Evolutionary conservation across 345 rosid species (phyloP), one percentile per base, ranked within the genome.

Genomic region (Isatis tinctoria): DNA sequence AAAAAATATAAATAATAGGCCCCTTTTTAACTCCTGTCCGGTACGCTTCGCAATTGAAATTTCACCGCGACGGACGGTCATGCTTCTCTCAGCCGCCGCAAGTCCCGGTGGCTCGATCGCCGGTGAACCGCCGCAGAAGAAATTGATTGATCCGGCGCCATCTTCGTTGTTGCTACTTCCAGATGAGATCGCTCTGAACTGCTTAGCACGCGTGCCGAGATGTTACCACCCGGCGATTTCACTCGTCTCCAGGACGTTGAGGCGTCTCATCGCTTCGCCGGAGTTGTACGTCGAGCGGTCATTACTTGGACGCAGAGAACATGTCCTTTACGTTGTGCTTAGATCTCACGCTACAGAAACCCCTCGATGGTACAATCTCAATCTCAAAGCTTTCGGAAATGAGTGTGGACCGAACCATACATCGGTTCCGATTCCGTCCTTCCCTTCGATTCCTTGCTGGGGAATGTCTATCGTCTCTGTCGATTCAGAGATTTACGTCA

Each of bases 361-460:
- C 8, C 77, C 45, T 64, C 57, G 45, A 13, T 73, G 77, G 77
- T 73, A 64, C 64, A 20, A 37, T 53, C 70, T 64, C 54, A 62
- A 72, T 52, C 44, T 8, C 36, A 63, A 73, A 53, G 36, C 56
- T 4, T 40, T 48, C 0, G 36, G 10, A 61, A 51, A 27, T 5
- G 62, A 40, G 4, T 53, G 51, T 40, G 49, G 70, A 14, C n/a
- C 14, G 10, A 13, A 4, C 39, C 27, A 32, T 16, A 54, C 7
- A 33, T 43, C 64, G 47, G 65, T 73, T 64, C 57, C 37, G 36
- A 54, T 73, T 22, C 64, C 70, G 12, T 51, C 64, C 9, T 73
- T 73, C 27, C 76, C 76, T 30, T 9, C 44, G 36, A 27, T 64
- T 73, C 70, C 77, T n/a, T 30, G 64, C 22, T 73, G 77, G 77